phyloP scores from a whole-genome alignment of 805 yeast species.

The Groenewaldozyma tartarivorans region DNA sequence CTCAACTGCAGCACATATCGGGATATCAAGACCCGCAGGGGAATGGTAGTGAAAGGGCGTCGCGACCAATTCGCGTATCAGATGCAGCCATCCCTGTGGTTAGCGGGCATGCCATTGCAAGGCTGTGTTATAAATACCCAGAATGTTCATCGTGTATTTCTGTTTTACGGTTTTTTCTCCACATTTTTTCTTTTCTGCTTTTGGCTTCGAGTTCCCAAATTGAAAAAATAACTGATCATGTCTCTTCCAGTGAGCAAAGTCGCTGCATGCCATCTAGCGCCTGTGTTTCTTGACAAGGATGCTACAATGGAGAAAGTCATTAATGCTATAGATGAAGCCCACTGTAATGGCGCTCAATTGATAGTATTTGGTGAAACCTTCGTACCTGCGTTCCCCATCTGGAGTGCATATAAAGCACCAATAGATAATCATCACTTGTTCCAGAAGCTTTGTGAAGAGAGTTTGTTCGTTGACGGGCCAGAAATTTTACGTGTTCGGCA shows the following conservation, averaged over 20 bases:
- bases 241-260: conserved; percentile 17
- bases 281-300: conserved; percentile 16
- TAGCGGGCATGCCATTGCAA: too few relatives aligned
- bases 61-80: too few relatives aligned
- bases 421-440: conserved; percentile 21
- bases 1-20: too few relatives aligned
- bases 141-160: too few relatives aligned
- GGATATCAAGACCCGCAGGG: too few relatives aligned
- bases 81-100: too few relatives aligned
- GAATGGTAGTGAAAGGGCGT: too few relatives aligned
- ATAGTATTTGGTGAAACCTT: conserved; percentile 20
- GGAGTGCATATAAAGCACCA: conserved; percentile 22
- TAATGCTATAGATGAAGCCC: conserved; percentile 15
- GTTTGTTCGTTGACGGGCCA: conserved; percentile 22
- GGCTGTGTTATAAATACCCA: too few relatives aligned
- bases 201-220: too few relatives aligned
- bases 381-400: conserved; percentile 20
- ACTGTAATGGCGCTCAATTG: conserved; percentile 17
- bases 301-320: conserved; percentile 19
- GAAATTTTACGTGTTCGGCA: conserved; percentile 14
- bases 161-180: too few relatives aligned
- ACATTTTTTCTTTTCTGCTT: too few relatives aligned
- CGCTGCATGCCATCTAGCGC: conserved; percentile 22
- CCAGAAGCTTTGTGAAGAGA: conserved; percentile 16
- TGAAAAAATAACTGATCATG: too few relatives aligned